These are phyloP conservation scores for Drechslerella stenobrocha DNA, from an alignment of 2,329 filamentous ascomycete genomes.

Conservation along the genomic window DNA sequence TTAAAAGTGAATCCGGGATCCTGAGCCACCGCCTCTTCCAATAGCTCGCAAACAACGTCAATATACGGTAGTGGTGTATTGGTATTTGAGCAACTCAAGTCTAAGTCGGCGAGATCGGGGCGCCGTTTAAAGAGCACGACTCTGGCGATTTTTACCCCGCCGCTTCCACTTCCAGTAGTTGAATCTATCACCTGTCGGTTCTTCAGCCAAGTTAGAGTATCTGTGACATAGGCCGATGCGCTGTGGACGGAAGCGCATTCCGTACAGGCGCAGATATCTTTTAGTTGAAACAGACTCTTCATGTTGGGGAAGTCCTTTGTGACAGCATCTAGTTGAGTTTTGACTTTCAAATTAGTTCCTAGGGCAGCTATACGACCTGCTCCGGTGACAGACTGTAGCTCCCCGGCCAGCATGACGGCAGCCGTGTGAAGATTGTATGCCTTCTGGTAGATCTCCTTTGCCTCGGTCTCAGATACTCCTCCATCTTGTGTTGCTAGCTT, in stretches of 20 bases:
- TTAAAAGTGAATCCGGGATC: neutral
- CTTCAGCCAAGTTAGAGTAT: constrained; percentile 51
- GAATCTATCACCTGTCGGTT: constrained; percentile 18
- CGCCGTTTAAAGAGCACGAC: constrained; percentile 51
- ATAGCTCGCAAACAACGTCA: constrained; percentile 54
- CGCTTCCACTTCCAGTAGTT: constrained; percentile 30
- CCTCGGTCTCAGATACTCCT: neutral
- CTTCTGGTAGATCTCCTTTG: constrained; percentile 2
- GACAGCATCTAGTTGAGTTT: constrained; percentile 7
- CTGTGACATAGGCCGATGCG: constrained; percentile 52
- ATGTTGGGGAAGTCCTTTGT: constrained; percentile 22
- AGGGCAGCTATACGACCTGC: constrained; percentile 5
- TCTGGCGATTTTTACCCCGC: constrained; percentile 18
- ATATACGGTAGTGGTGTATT: constrained; percentile 53
- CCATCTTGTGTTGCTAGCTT: neutral
- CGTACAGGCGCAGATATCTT: constrained; percentile 41
- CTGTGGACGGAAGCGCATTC: constrained; percentile 50
- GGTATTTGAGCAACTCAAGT: constrained; percentile 53
- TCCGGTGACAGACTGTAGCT: constrained; percentile 5
- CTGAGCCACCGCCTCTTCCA: constrained; percentile 50
- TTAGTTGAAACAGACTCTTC: constrained; percentile 24
- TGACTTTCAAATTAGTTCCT: neutral
- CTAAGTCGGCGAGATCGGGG: constrained; percentile 52
- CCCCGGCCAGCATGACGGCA: constrained; percentile 3
- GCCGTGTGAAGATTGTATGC: neutral